Evolutionary conservation across 108 stramenopile species (phyloP), one percentile per base, ranked within the genome.

Genomic region (Aurantiochytrium sp.): DNA sequence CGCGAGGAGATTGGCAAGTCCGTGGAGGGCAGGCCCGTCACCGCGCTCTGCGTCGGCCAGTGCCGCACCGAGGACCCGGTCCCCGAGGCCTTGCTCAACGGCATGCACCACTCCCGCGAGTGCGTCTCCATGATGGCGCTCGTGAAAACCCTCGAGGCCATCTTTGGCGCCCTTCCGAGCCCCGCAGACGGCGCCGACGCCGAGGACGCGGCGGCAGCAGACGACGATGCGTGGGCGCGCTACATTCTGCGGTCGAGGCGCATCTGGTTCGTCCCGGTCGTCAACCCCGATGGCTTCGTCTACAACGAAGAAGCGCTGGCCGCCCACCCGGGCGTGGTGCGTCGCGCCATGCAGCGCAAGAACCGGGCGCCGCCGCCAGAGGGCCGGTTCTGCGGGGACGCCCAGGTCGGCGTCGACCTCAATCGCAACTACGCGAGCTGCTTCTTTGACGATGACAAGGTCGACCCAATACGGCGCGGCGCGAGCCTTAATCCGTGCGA

Each of bases 71-170:
- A n/a, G n/a, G n/a, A n/a, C n/a, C n/a, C n/a, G 1, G 73, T 81
- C 24, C 73, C 73, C 8, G 24, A 86, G 55, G 54, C 50, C n/a
- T 30, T 86, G 22, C 31, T 86, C 34, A 55, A 86, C 37, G 86
- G 31, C 21, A 55, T 86, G 86, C 86, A 86, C 55, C 86, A 86
- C 37, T 52, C 86, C 37, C 86, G 86, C 41, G 86, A 86, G 30
- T 81, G 73, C 45, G 45, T 81, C 0, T 81, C 73, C 27, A 41
- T 81, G 55, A 32, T 52, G 54, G 6, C 55, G 22, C 4, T 32
- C 36, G 21, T 86, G 27, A 34, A 52, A 21, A 55, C 31, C 30
- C 17, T 86, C 39, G 86, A 55, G 41, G n/a, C 27, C 32, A 52
- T 86, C 17, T 27, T 52, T 3, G 8, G 15, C 17, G 50, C n/a